Base-by-base conservation (phyloP, 2,329 filamentous ascomycete species). In the Fusarium sulawesiense region DNA sequence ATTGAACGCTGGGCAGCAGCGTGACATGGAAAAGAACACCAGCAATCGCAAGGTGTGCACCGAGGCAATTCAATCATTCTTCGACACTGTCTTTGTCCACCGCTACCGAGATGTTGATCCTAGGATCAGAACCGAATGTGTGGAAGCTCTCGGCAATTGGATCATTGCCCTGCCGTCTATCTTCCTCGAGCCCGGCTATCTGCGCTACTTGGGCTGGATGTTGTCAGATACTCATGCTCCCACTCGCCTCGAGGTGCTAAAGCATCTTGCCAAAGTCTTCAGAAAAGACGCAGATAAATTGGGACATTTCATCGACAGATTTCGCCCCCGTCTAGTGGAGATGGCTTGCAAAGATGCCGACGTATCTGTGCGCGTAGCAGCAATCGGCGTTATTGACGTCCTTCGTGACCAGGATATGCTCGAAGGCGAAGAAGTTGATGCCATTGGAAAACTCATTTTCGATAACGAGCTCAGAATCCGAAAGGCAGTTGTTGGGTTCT, bases 201-300 rank as follows among this genome's bases (percentile, higher is more conserved):
- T 99, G 53, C 91, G 96, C 65, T 99, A 99, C 76, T 85, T 99
- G 8, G 96, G 96, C 55, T 99, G 96, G 96, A 91, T 97, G 76
- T 85, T 99, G 30, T 97, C 94, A 7, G 96, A 99, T 77, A 87
- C 90, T 6, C 86, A 90, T 64, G 85, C 90, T 2, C 82, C 89
- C 11, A 94, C 93, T 23, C 89, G 96, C 56, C 87, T 91, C n/a
- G 94, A 97, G 78, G 93, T 97, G 4, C 82, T 99, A 44, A 93
- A 90, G 75, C 94, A 98, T 78, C 85, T 99, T 16, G 86, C 88
- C 23, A 90, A 88, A 60, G 86, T 99, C 7, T 95, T 97, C 80
- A 91, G 90, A 75, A 90, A 93, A 62, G 90, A 93, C 70, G 89
- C 94, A 56, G 93, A 93, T 77, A 88, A 97, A 70, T 84, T 99